These are phyloP conservation scores for Zymoseptoria ardabiliae DNA, from an alignment of 2,329 filamentous ascomycete genomes.

Conservation along the genomic window DNA sequence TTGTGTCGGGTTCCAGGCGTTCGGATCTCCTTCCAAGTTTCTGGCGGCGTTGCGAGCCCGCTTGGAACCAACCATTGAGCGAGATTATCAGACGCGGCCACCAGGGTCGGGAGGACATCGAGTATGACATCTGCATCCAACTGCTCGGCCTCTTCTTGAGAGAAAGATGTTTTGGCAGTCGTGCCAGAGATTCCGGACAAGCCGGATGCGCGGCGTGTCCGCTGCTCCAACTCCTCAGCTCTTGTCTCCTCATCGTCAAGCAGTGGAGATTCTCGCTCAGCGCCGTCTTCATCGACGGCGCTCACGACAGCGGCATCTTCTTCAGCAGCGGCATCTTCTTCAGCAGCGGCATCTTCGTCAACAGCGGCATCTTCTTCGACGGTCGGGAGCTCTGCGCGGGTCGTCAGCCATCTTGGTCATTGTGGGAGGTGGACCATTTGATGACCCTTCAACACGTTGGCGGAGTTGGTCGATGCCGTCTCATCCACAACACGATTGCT, in stretches of 20 bases:
- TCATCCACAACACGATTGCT: not conserved
- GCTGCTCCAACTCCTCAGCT: not conserved
- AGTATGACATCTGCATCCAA: conserved; percentile 38
- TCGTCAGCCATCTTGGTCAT: not conserved
- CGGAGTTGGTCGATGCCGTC: not conserved
- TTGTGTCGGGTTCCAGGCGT: conserved; percentile 32
- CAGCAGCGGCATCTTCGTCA: conserved; percentile 1
- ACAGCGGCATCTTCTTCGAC: conserved; percentile 5
- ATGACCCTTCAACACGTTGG: conserved; percentile 1
- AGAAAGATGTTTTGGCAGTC: conserved; percentile 41
- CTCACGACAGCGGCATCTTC: conserved; percentile 12
- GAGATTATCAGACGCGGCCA: conserved; percentile 22
- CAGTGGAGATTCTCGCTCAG: conserved; percentile 1
- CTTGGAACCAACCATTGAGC: conserved; percentile 23
- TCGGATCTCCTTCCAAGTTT: conserved; percentile 26
- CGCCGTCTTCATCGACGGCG: conserved; percentile 14
- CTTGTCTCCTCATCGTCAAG: not conserved
- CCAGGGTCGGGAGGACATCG: conserved; percentile 34
- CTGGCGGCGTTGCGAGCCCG: conserved; percentile 17
- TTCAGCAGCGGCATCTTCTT: conserved; percentile 3
- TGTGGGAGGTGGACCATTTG: not conserved
- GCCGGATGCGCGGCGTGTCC: conserved; percentile 6
- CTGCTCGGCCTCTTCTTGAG: conserved; percentile 36
- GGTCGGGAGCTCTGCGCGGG: conserved; percentile 2
- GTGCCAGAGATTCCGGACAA: conserved; percentile 41